These are phyloP conservation scores for Phylloporus gajari DNA, from an alignment of 1,284 basidiomycete species.

Conservation along the genomic window DNA sequence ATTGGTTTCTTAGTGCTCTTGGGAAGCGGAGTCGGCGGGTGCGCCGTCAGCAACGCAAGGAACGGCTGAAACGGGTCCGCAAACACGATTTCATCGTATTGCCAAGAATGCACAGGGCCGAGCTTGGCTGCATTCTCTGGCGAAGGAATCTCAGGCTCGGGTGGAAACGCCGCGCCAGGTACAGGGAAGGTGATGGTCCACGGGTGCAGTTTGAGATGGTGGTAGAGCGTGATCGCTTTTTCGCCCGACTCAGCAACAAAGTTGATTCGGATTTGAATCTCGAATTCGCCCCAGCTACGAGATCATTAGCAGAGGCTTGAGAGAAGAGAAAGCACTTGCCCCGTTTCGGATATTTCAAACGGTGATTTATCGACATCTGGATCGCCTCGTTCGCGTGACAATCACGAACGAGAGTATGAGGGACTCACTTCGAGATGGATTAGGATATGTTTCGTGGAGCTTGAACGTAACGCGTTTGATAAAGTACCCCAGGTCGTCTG, in stretches of 20 bases:
- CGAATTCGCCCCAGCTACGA: conserved; percentile 97
- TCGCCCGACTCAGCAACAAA: conserved; percentile 94
- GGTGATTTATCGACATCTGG: conserved; percentile 92
- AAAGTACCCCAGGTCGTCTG: conserved; percentile 88
- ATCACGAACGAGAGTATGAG: not conserved
- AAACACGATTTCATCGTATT: conserved; percentile 99
- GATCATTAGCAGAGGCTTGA: not conserved
- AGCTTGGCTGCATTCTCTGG: conserved; percentile 70
- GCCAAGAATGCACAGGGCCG: conserved; percentile 95
- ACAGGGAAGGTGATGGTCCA: conserved; percentile 68
- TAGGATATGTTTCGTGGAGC: conserved; percentile 96
- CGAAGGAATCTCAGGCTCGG: conserved; percentile 71
- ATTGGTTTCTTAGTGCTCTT: conserved; percentile 70
- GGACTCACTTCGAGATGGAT: conserved; percentile 85
- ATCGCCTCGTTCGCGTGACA: not conserved
- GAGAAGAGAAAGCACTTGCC: conserved; percentile 54
- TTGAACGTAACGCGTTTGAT: conserved; percentile 98
- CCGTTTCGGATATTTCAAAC: conserved; percentile 95
- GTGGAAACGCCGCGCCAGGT: conserved; percentile 30
- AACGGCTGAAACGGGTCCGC: conserved; percentile 92
- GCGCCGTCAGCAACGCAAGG: conserved; percentile 81
- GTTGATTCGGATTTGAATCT: conserved; percentile 92
- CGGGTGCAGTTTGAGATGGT: conserved; percentile 96
- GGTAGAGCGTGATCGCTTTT: conserved; percentile 88
- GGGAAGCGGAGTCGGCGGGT: conserved; percentile 87